Evolutionary conservation across 192 early-diverging fungal genomes (phyloP).

Genomic region (Haplosporangium gracile): DNA sequence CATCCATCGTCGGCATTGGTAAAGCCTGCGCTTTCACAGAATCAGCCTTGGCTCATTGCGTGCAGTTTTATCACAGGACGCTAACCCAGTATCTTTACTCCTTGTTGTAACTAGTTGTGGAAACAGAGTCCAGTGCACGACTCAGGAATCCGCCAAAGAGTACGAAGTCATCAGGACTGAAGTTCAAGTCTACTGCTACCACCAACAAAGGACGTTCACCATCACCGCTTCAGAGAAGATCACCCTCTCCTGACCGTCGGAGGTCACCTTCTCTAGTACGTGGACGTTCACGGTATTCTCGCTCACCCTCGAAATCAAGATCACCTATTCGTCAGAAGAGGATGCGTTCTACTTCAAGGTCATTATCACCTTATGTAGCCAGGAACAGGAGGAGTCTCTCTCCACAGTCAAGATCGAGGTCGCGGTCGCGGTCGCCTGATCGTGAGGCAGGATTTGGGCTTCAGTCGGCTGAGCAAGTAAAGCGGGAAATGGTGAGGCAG

Average conservation of each 20-base stretch:
- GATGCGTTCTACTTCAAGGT: conserved; percentile 22
- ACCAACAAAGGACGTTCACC: neutral
- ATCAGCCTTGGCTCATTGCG: neutral
- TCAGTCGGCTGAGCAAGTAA: conserved; percentile 33
- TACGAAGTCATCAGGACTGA: conserved; percentile 9
- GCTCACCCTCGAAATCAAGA: conserved; percentile 24
- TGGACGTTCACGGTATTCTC: neutral
- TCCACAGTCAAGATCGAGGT: conserved; percentile 25
- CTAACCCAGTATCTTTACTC: neutral
- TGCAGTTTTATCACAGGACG: neutral
- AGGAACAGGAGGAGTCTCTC: neutral
- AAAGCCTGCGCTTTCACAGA: neutral
- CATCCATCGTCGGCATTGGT: conserved; percentile 51
- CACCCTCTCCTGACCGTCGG: conserved; percentile 19
- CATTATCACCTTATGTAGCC: conserved; percentile 24
- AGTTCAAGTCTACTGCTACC: conserved; percentile 1
- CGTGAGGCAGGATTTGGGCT: conserved; percentile 39
- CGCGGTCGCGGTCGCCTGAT: conserved; percentile 22
- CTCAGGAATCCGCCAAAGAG: conserved; percentile 23
- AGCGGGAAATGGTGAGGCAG: conserved; percentile 23
- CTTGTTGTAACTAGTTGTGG: conserved; percentile 19
- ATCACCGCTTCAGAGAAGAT: conserved; percentile 21
- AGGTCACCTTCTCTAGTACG: conserved; percentile 15
- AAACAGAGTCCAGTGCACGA: conserved; percentile 35
- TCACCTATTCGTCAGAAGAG: conserved; percentile 33